Evolutionary conservation across 2,329 filamentous ascomycete species (phyloP), one percentile per base, ranked within the genome.

Genomic region (Penicillium nordicum): DNA sequence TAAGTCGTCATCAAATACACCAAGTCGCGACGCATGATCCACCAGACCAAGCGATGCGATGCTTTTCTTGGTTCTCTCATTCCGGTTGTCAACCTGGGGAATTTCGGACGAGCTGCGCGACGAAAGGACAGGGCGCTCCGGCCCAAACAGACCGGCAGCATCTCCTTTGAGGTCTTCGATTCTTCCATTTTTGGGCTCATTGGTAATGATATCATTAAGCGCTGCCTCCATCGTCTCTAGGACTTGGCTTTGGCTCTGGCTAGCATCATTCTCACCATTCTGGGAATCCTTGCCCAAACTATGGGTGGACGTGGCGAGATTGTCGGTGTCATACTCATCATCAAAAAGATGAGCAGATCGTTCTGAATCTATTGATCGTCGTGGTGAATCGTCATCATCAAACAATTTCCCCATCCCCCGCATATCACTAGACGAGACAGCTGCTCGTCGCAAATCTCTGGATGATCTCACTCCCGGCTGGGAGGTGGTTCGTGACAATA

Each of bases 1-100:
- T 5, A 99, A 83, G 69, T 97, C 91, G 69, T 97, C 90, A 63
- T 96, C 90, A 72, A 99, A 99, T 2, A 99, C 94, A 1, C 93
- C 92, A 57, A 92, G 92, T 23, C 91, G 87, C 16, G 90, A 91
- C 14, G 90, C 89, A 6, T 88, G 88, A 57, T 91, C 95, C 2
- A 99, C 90, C 5, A 99, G 83, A 0, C 94, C 94, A 3, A 99
- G 78, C 0, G 94, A 97, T 11, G 93, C 88, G 61, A 99, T 85
- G 69, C 90, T 99, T 25, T 92, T 92, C 72, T 89, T 96, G 29
- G 85, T 82, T 58, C 74, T 81, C 53, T 79, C 80, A 16, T 72
- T 69, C 10, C 75, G 75, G 16, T 74, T 72, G 23, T 80, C 77
- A 18, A 69, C 63, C 55, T 79, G 75, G 32, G 77, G 70, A 34